These are phyloP conservation scores for Leptodermis oblonga DNA, from an alignment of 257 asterid genomes.

Conservation along the genomic window DNA sequence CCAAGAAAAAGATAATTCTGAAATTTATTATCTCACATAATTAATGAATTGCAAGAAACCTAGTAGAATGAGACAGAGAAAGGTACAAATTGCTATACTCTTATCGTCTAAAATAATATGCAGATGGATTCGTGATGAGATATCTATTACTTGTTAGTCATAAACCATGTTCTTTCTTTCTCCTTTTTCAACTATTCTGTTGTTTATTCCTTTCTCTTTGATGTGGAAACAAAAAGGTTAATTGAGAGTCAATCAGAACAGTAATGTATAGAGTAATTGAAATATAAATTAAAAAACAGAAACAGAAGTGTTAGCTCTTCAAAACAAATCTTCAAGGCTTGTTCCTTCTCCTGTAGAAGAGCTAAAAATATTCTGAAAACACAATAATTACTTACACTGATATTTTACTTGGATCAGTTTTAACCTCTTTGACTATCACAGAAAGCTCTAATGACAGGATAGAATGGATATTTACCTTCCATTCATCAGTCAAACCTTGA, in stretches of 20 bases:
- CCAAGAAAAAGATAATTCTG: not conserved
- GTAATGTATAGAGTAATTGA: not conserved
- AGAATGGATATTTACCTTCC: slow-evolving; percentile 61
- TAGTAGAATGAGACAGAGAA: not conserved
- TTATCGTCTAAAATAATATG: not conserved
- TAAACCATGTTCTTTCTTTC: not conserved
- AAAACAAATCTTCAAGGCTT: not conserved
- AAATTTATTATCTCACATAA: not conserved
- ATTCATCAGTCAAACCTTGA: slow-evolving; percentile 52
- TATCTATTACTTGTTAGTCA: not conserved
- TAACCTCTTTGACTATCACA: not conserved
- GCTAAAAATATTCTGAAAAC: not conserved
- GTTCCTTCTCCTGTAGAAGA: not conserved
- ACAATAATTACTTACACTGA: not conserved
- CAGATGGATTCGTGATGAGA: not conserved
- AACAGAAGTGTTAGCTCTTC: not conserved
- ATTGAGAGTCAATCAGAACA: not conserved
- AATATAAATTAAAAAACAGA: not conserved
- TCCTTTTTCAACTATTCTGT: not conserved
- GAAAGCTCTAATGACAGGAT: not conserved
- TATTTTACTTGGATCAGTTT: not conserved
- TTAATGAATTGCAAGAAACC: not conserved
- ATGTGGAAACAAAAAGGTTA: not conserved
- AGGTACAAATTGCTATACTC: not conserved
- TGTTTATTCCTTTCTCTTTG: not conserved